Conservation (phyloP, 306 rosid genomes). For the Pyrus pyrifolia region DNA sequence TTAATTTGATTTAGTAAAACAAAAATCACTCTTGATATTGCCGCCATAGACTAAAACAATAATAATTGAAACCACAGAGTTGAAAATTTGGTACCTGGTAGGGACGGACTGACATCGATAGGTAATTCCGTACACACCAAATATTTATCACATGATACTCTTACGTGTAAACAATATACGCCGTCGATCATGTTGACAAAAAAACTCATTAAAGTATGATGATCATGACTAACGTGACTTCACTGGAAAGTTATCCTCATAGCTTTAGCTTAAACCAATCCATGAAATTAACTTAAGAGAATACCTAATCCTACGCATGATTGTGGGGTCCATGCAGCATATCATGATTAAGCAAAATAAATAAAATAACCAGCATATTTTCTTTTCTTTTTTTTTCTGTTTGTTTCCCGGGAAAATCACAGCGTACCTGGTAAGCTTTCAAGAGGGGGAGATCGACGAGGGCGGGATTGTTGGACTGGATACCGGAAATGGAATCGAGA, state of each 20-base stretch:
- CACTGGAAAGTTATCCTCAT: neutral
- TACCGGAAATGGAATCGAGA: constrained; percentile 37
- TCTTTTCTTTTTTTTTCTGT: neutral
- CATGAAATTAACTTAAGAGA: neutral
- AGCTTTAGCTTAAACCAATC: neutral
- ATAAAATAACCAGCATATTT: neutral
- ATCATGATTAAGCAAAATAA: neutral
- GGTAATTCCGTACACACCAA: too few species aligned
- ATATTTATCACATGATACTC: too few species aligned
- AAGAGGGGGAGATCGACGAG: constrained; percentile 60
- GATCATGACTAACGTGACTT: too few species aligned
- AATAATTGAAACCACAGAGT: neutral
- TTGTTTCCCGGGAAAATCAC: neutral
- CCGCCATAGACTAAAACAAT: neutral
- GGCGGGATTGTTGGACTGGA: constrained; percentile 68
- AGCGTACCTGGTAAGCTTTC: constrained; percentile 61
- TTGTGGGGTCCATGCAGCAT: neutral
- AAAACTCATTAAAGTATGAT: too few species aligned
- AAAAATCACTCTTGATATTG: neutral
- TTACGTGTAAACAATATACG: neutral
- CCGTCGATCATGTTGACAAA: too few species aligned
- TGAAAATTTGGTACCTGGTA: neutral
- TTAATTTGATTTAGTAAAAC: neutral
- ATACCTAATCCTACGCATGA: neutral
- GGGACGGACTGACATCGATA: neutral